A percentile compares a stretch with the other conserved stretches of the same genome.
Conservation (phyloP, 257 asterid genomes). For the Gentiana straminea region DNA sequence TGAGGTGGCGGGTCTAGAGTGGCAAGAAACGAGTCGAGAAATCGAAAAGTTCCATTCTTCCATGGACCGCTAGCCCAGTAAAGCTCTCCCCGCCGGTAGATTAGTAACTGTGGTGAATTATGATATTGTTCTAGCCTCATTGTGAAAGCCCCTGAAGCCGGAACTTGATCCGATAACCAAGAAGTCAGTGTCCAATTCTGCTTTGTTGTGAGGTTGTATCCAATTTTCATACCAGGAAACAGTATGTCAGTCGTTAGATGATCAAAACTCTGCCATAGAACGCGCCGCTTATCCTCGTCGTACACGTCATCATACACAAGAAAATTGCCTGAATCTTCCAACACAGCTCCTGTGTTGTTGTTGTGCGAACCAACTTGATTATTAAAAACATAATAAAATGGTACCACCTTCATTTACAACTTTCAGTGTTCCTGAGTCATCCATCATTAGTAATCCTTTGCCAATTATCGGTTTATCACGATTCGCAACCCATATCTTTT, state of each 20-base stretch:
- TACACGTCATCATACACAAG: conserved; percentile 9
- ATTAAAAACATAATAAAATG: conserved; percentile 8
- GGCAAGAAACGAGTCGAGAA: neutral
- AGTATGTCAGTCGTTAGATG: conserved; percentile 32
- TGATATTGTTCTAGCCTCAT: conserved; percentile 19
- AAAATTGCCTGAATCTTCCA: conserved; percentile 30
- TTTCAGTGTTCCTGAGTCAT: conserved; percentile 12
- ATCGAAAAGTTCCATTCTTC: conserved; percentile 6
- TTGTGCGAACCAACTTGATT: conserved; percentile 9
- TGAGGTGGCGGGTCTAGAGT: neutral
- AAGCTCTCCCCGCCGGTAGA: conserved; percentile 17
- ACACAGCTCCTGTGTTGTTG: conserved; percentile 13
- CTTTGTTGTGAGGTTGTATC: conserved; percentile 22
- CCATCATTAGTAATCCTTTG: conserved; percentile 14
- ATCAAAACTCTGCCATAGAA: conserved; percentile 8
- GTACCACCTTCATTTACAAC: conserved; percentile 9
- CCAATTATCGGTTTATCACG: conserved; percentile 14
- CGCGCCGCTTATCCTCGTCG: conserved; percentile 1
- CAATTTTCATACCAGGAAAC: conserved; percentile 46
- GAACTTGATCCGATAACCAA: conserved; percentile 21
- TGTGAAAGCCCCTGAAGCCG: conserved; percentile 36
- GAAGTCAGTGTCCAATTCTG: conserved; percentile 29
- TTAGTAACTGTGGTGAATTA: conserved; percentile 8
- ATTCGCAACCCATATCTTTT: conserved; percentile 34
- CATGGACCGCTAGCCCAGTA: conserved; percentile 19